phyloP scores from a whole-genome alignment of 805 yeast species.

The Yamadazyma ubonensis region DNA sequence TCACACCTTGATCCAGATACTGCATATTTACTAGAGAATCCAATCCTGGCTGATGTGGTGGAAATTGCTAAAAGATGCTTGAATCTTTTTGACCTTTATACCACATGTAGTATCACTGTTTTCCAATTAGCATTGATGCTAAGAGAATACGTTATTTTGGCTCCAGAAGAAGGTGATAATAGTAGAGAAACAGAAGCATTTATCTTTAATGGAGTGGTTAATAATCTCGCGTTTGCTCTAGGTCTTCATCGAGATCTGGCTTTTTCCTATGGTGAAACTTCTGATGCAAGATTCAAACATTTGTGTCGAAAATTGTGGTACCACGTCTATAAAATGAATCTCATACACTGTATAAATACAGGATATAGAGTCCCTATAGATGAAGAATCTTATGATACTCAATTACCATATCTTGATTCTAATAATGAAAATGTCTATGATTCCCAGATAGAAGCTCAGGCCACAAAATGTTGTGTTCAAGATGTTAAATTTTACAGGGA shows the following conservation, averaged over 20 bases:
- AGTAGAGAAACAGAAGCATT: slow-evolving; percentile 55
- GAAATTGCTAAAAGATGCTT: slow-evolving; percentile 35
- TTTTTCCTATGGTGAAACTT: background rate
- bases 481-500: slow-evolving; percentile 1
- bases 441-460: background rate
- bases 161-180: slow-evolving; percentile 59
- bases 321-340: background rate
- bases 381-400: slow-evolving; percentile 2
- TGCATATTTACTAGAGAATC: slow-evolving; percentile 26
- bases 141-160: slow-evolving; percentile 46
- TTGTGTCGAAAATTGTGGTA: slow-evolving; percentile 4
- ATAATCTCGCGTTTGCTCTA: slow-evolving; percentile 15
- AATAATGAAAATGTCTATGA: background rate
- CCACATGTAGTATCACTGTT: slow-evolving; percentile 46
- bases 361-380: slow-evolving; percentile 5
- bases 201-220: slow-evolving; percentile 50
- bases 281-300: background rate
- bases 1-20: slow-evolving; percentile 15
- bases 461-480: background rate
- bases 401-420: background rate
- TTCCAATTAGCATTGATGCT: slow-evolving; percentile 54
- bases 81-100: slow-evolving; percentile 29
- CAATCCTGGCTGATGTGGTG: slow-evolving; percentile 26
- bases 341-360: background rate
- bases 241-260: slow-evolving; percentile 3